Percentiles rank a stretch among this genome's conserved stretches.
phyloP scores from a whole-genome alignment of 148 eudicot genomes.

The Camellia sinensis region DNA sequence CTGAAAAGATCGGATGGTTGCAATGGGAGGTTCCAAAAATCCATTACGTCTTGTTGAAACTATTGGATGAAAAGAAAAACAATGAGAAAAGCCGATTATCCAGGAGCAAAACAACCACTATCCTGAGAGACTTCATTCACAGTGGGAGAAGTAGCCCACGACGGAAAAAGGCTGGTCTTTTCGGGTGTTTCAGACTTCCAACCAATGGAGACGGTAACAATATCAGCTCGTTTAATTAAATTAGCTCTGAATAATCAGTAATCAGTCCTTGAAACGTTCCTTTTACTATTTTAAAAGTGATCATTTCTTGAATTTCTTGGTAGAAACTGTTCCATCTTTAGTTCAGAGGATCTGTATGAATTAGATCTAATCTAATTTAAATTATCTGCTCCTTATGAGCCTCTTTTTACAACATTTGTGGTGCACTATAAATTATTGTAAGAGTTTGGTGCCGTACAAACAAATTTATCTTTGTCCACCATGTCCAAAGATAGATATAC shows the following conservation, averaged over 20 bases:
- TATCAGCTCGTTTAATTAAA: not conserved
- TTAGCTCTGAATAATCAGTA: conserved; percentile 9
- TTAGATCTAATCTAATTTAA: conserved; percentile 27
- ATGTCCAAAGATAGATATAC: too few species aligned
- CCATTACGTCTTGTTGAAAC: conserved; percentile 48
- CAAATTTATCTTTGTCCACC: too few species aligned
- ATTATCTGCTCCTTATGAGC: conserved; percentile 13
- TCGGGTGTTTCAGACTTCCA: conserved; percentile 11
- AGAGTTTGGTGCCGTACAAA: too few species aligned
- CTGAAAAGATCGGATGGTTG: conserved; percentile 66
- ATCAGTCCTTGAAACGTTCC: conserved; percentile 5
- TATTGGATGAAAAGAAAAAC: conserved; percentile 64
- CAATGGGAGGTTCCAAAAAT: conserved; percentile 72
- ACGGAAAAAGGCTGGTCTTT: not conserved
- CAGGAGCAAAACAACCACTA: conserved; percentile 21
- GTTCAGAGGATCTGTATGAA: conserved; percentile 13
- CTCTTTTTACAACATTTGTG: not conserved
- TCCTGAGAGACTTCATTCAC: conserved; percentile 55
- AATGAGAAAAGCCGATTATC: conserved; percentile 42
- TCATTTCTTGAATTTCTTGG: conserved; percentile 14
- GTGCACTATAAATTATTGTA: not conserved
- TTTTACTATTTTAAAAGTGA: conserved; percentile 1
- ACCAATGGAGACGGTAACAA: conserved; percentile 27
- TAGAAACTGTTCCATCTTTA: conserved; percentile 12
- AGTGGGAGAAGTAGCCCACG: conserved; percentile 23